Evolutionary conservation across 208 protist genomes (phyloP), one percentile per base, ranked within the genome.

Genomic region (Trypanosoma vivax): DNA sequence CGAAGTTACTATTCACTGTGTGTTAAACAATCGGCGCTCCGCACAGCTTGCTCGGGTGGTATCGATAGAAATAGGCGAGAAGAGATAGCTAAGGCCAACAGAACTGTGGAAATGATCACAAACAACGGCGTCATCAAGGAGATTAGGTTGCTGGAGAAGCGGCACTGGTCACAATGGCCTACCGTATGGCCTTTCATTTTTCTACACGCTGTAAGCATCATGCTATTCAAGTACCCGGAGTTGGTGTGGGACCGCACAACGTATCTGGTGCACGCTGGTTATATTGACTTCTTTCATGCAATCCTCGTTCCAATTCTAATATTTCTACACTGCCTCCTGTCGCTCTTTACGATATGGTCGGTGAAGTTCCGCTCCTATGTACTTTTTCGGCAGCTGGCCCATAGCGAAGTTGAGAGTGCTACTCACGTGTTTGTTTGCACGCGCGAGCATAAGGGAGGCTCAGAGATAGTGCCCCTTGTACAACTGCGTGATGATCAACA

Each of bases 201-300:
- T 9, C 73, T 94, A 14, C 92, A 94, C 60, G 56, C 70, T 14
- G 43, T 78, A 5, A 70, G 67, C 46, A 46, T 78, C 45, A 51
- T 43, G 16, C 61, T 91, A 1, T 90, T 90, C 62, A 54, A 79
- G 38, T 63, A 94, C 41, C 88, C 88, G 3, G 81, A 94, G 59
- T 50, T 90, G 18, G 68, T 92, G 16, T 94, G 88, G 84, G 83
- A 89, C 37, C 77, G 79, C 11, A 75, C 84, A 47, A 92, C 76
- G 29, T 94, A 94, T 57, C 64, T 92, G 29, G 82, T 92, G 34
- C 60, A 94, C 56, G 76, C 86, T 48, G 80, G 73, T 16, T 92
- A 94, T 72, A 92, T 94, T 60, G 83, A 94, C 64, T 94, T 94
- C 56, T 81, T 90, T 50, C 88, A 94, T 63, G 88, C 88, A 43